Base-by-base conservation (phyloP, 345 rosid species). In the Luvunga scandens region DNA sequence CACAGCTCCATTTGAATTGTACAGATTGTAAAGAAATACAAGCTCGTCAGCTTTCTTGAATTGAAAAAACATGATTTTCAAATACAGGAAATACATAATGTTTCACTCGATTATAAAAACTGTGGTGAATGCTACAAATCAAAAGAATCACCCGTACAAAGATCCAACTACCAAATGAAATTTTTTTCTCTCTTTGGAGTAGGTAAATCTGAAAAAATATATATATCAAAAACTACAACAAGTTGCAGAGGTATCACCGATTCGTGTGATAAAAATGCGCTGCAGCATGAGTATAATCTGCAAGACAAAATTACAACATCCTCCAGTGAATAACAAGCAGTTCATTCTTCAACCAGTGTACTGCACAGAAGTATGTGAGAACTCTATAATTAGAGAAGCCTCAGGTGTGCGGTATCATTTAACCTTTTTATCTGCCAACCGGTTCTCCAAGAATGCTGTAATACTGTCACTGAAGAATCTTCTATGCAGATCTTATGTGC, bases 381-480 rank as follows among this genome's bases (percentile, higher is more conserved):
- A 64, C 63, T 69, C 69, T 76, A 50, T 78, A 77, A 71, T 86
- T 91, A 95, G 57, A 95, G 92, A 86, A 93, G 91, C 85, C 96
- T 92, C 61, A 95, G 90, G 83, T 95, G 97, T 62, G 96, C 86
- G 42, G 93, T 90, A 78, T 95, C 99, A 70, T 95, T 95, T 78
- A 92, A 71, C 69, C 95, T 88, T 85, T 93, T 95, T 72, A 95
- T 85, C 90, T 92, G 97, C 99, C 98, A 95, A 6, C 99, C 99
- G 4, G 88, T 89, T 88, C 76, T 89, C 90, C 92, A 92, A 0
- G 98, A 92, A 83, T 93, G 98, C 70, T 88, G 94, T 63, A 95
- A 82, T 75, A 93, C 92, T 0, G 93, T 93, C 75, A 93, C 99
- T 0, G 98, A 93, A 65, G 99, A 95, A 85, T 95, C 98, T 27